Conservation (phyloP, 2,329 filamentous ascomycete genomes). For the Cordyceps javanica region DNA sequence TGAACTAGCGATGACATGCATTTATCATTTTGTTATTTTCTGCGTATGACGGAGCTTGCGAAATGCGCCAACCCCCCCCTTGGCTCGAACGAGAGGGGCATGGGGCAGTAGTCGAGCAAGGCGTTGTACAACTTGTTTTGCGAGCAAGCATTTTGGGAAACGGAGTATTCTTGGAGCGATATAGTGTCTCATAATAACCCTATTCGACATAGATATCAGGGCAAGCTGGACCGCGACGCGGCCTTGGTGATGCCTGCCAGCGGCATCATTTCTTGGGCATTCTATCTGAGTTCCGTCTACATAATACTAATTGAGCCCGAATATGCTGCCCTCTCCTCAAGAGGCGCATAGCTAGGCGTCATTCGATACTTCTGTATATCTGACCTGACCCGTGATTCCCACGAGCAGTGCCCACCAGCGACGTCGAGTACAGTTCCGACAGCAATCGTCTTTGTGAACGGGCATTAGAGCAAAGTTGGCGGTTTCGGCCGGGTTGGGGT, state of each 20-base stretch:
- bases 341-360: not conserved
- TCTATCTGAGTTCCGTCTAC: not conserved
- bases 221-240: not conserved
- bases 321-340: not conserved
- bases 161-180: not conserved
- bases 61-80: not conserved
- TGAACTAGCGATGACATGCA: slow-evolving; percentile 6
- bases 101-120: not conserved
- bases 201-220: not conserved
- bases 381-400: no score
- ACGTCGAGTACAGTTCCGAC: no score
- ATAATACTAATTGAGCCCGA: not conserved
- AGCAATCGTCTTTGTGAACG: no score
- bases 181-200: not conserved
- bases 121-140: not conserved
- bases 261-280: not conserved
- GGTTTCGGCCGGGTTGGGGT: no score
- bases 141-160: not conserved
- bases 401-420: no score
- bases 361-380: not conserved
- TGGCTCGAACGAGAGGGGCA: not conserved
- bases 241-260: not conserved
- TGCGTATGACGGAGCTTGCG: not conserved
- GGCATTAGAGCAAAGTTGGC: no score
- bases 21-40: not conserved